Conservation (phyloP, 129 eudicot species). For the Escallonia herrerae region DNA sequence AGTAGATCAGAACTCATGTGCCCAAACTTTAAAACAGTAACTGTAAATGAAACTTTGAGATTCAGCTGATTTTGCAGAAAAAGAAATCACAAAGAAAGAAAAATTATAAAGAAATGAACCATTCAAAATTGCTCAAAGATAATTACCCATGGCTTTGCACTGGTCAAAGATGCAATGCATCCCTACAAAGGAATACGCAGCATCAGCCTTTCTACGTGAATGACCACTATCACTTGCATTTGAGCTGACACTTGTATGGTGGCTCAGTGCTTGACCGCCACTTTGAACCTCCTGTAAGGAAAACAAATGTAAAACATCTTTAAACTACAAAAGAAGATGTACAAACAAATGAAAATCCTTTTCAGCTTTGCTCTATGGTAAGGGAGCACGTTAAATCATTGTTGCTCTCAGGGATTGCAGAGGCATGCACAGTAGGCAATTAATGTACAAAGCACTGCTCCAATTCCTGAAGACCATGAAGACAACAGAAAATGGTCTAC, state of each 20-base stretch:
- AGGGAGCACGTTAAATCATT: background rate
- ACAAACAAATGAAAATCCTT: background rate
- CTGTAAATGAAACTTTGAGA: conserved; percentile 26
- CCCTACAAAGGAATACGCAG: conserved; percentile 95
- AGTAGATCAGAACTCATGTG: conserved; percentile 95
- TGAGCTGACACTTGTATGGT: conserved; percentile 51
- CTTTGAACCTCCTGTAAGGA: conserved; percentile 48
- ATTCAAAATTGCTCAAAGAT: conserved; percentile 2
- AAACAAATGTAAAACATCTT: background rate
- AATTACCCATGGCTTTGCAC: conserved; percentile 91
- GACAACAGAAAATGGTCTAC: no score
- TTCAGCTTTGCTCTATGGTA: background rate
- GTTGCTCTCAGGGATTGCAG: no score
- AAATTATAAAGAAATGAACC: background rate
- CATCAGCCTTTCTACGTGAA: conserved; percentile 57
- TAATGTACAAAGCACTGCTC: no score
- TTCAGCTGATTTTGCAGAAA: conserved; percentile 10
- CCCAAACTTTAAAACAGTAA: conserved; percentile 93
- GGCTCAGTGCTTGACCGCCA: conserved; percentile 62
- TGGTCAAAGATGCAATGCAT: conserved; percentile 99
- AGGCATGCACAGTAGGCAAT: no score
- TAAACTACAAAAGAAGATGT: background rate
- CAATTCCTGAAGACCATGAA: no score
- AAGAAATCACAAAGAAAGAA: background rate
- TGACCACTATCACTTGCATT: conserved; percentile 54